These are phyloP conservation scores for Diaporthe sp. DNA, from an alignment of 2,329 filamentous ascomycete species.

Conservation along the genomic window DNA sequence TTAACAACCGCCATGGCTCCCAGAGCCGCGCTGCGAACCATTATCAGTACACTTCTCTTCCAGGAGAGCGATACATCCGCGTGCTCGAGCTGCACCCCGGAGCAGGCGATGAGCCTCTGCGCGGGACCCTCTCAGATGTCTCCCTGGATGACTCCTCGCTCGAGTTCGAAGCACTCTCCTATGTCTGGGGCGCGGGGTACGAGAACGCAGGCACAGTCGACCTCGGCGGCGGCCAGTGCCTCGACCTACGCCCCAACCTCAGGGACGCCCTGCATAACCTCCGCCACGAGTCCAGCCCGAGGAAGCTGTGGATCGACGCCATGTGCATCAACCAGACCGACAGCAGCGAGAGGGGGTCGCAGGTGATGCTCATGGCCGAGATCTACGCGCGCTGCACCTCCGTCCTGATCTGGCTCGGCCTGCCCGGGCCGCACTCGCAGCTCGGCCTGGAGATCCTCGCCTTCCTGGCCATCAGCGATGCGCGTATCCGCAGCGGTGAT, in stretches of 20 bases:
- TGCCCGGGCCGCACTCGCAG: background rate
- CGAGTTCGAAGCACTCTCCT: slow-evolving; percentile 2
- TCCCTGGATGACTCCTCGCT: background rate
- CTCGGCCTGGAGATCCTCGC: background rate
- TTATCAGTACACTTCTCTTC: background rate
- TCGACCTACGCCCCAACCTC: background rate
- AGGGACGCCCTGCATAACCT: background rate
- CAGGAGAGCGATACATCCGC: background rate
- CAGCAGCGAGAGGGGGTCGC: background rate
- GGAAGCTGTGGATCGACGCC: slow-evolving; percentile 6
- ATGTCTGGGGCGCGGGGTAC: background rate
- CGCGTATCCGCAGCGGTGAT: background rate
- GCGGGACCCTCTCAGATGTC: background rate
- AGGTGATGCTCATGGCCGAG: background rate
- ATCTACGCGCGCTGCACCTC: background rate
- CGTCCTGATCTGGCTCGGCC: background rate
- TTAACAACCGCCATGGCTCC: background rate
- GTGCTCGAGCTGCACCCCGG: slow-evolving; percentile 12
- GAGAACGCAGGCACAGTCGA: background rate
- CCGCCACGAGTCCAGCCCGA: background rate
- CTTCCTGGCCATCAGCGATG: background rate
- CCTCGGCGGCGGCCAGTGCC: background rate
- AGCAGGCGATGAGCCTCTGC: background rate
- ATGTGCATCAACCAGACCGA: background rate
- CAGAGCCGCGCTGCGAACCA: background rate